These are phyloP conservation scores for Backusella liffmaniae DNA, from an alignment of 192 early-diverging fungal species.

Conservation along the genomic window DNA sequence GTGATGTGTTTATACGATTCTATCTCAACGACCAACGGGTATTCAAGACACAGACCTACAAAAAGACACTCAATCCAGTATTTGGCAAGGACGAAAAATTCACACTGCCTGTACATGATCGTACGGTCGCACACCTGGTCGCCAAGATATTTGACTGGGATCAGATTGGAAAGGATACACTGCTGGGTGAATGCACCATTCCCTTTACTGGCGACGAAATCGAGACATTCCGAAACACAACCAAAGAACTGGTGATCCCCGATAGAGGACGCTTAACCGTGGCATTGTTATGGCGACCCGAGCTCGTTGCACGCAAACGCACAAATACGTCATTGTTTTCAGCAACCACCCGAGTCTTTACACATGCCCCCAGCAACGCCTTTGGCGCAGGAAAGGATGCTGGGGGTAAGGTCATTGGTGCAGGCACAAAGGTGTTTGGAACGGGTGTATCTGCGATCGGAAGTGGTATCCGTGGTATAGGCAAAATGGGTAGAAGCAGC, in stretches of 20 bases:
- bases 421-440: constrained; percentile 33
- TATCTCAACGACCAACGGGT: constrained; percentile 63
- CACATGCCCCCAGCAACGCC: constrained; percentile 47
- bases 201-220: constrained; percentile 39
- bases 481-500: constrained; percentile 21
- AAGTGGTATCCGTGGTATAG: constrained; percentile 18
- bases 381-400: constrained; percentile 51
- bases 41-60: constrained; percentile 63
- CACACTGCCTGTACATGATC: constrained; percentile 50
- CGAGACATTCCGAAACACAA: constrained; percentile 17
- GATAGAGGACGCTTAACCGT: constrained; percentile 29
- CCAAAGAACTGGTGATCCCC: constrained; percentile 17
- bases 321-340: constrained; percentile 25
- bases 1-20: constrained; percentile 72
- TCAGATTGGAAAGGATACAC: constrained; percentile 60
- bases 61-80: constrained; percentile 73
- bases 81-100: constrained; percentile 65
- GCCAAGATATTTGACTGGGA: constrained; percentile 82
- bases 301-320: constrained; percentile 34
- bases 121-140: constrained; percentile 54
- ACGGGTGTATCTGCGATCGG: constrained; percentile 17
- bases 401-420: constrained; percentile 50
- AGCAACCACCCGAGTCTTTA: constrained; percentile 44
- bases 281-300: constrained; percentile 59
- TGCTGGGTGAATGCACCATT: constrained; percentile 53